Base-by-base conservation (phyloP, 352 stramenopile genomes). In the Detonula confervacea region DNA sequence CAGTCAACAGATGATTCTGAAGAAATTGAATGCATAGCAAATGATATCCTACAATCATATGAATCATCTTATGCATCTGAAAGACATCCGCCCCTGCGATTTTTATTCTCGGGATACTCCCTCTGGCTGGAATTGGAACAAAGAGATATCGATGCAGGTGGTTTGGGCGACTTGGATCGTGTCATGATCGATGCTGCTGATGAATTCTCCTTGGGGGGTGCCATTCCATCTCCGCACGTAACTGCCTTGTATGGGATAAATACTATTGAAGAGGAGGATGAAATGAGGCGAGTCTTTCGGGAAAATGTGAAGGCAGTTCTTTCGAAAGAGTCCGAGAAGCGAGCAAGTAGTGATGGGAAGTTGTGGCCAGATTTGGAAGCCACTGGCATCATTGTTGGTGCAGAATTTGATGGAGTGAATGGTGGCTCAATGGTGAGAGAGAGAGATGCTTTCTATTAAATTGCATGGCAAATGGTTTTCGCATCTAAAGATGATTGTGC, bases 171-270 rank as follows among this genome's bases (percentile, higher is more conserved):
- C 42, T 66, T 83, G 20, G 64, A 72, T 33, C 55, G 63, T 33
- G 70, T 63, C 27, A 47, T 83, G 27, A 52, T 59, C 9, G 60
- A 74, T 46, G 75, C 75, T n/a, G 67, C 75, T 8, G 55, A 57
- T 64, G 14, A 49, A 59, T 82, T 82, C 47, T 1, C 35, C 37
- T 52, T 76, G 8, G 70, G 59, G 20, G 30, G 39, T 47, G 51
- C 60, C 0, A 83, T 83, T 56, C 75, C 75, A 24, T 68, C 70
- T 27, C 75, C 75, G 24, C 75, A 83, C 54, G 75, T 83, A 2
- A 83, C 75, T n/a, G 75, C 69, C 5, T 39, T 83, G n/a, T 83
- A 83, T 66, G 75, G 75, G n/a, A 79, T 83, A 56, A 37, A 73
- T 64, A 68, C 20, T 16, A 64, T 81, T 29, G 14, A 30, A 39